Evolutionary conservation across 805 yeast genomes (phyloP), one percentile per base, ranked within the genome.

Genomic region (Ogataea minuta): DNA sequence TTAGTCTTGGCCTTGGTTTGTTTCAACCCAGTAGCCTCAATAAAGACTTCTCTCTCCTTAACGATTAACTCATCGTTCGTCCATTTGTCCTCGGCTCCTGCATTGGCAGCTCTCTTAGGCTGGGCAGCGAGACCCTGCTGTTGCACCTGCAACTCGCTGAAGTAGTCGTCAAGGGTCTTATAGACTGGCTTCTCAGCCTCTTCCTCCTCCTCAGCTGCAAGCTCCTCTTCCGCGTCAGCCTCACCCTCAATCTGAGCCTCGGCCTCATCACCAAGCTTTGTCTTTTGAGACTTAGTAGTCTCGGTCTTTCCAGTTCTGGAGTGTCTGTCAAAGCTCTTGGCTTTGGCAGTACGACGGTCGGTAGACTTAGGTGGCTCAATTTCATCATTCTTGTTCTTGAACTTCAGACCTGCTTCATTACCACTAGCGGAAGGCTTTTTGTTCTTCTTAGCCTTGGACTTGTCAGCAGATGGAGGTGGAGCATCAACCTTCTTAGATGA

Each of bases 251-350:
- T 35, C 47, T 61, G 66, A 25, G 66, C 39, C 42, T 57, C 64
- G 74, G 79, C 74, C 81, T 82, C 79, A 62, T 81, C 87, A 63
- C 96, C 95, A 91, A 96, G 87, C 53, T 89, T 90, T 70, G 81
- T 82, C 66, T 74, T 77, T 60, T 83, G 76, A 68, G 84, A 81
- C 82, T 88, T 90, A 56, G 75, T 77, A 56, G 95, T 73, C 73
- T 89, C 96, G 59, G 79, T 66, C 76, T 84, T 86, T 62, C 83
- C 87, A 52, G 86, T 63, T 75, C 84, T 85, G 53, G 91, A 79
- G 62, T 81, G 93, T 70, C 95, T 93, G 79, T 91, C 98, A 45
- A 68, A 66, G 57, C 75, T 72, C 64, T 66, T 71, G 41, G 48
- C 51, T 70, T 78, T 78, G 62, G 73, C 68, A 57, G 76, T 63